phyloP scores from a whole-genome alignment of 768 basidiomycete species.

The Rhizopogon vulgaris region DNA sequence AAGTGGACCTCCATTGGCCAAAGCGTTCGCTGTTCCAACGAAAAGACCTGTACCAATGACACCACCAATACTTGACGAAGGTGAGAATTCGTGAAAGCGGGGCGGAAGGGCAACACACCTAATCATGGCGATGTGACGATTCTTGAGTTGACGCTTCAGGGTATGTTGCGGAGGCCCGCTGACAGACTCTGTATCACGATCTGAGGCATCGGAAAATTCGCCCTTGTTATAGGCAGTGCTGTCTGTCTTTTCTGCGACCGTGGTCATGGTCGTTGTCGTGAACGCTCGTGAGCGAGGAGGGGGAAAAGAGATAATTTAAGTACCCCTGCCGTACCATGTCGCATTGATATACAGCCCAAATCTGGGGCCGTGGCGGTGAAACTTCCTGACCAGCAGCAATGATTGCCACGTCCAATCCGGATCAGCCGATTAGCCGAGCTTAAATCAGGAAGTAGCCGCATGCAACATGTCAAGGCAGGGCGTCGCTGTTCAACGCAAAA shows the following conservation, averaged over 20 bases:
- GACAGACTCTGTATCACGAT: conserved; percentile 17
- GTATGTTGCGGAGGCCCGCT: background rate
- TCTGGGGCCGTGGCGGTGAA: background rate
- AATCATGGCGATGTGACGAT: conserved; percentile 80
- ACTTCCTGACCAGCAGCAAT: background rate
- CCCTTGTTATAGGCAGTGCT: background rate
- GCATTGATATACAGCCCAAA: background rate
- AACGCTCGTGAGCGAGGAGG: background rate
- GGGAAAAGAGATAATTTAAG: background rate
- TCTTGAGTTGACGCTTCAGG: conserved; percentile 62
- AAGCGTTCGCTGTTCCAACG: conserved; percentile 52
- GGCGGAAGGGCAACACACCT: conserved; percentile 33
- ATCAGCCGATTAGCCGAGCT: background rate
- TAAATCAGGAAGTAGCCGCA: background rate
- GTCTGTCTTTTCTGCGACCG: conserved; percentile 18
- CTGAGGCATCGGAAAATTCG: conserved; percentile 11
- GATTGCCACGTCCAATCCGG: background rate
- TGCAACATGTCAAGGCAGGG: too few species aligned
- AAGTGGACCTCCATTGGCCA: conserved; percentile 58
- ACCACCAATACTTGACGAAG: conserved; percentile 46
- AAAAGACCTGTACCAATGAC: conserved; percentile 59
- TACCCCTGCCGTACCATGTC: background rate
- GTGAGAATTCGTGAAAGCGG: background rate
- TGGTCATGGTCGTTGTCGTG: background rate
- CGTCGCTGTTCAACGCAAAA: too few species aligned